Evolutionary conservation across 1,139 yeast species (phyloP).

Genomic region (Geotrichum reessii): DNA sequence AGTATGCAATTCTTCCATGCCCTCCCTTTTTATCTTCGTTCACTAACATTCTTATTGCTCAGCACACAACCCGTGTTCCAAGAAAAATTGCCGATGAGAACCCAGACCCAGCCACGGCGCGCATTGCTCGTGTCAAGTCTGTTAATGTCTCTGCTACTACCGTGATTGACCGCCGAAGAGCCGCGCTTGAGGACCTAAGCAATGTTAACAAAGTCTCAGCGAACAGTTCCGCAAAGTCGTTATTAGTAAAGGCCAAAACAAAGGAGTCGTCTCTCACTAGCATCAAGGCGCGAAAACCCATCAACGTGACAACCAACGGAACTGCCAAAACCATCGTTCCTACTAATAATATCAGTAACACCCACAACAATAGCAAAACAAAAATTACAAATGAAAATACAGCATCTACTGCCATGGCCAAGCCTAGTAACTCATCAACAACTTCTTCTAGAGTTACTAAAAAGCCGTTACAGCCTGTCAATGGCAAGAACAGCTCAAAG

Average conservation of each 20-base stretch:
- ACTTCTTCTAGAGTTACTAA: neutral
- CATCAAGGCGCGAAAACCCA: neutral
- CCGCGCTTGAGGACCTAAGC: constrained; percentile 35
- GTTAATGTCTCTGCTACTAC: constrained; percentile 10
- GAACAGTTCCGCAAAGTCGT: constrained; percentile 30
- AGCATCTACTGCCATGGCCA: neutral
- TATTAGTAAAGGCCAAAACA: neutral
- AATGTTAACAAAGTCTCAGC: constrained; percentile 48
- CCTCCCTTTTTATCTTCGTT: neutral
- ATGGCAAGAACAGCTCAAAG: neutral
- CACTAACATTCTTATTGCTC: neutral
- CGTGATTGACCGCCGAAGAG: constrained; percentile 20
- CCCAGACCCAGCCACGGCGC: constrained; percentile 5
- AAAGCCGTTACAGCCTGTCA: neutral
- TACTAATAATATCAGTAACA: neutral
- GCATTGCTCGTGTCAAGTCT: constrained; percentile 14
- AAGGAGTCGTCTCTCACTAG: neutral
- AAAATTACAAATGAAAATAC: neutral
- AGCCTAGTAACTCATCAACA: neutral
- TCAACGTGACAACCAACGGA: neutral
- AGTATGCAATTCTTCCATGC: neutral
- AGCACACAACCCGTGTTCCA: constrained; percentile 12
- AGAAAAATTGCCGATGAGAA: constrained; percentile 15
- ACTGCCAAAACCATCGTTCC: neutral
- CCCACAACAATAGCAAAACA: too few relatives aligned